phyloP scores from a whole-genome alignment of 441 rosid species.

The Erodium moschatum region DNA sequence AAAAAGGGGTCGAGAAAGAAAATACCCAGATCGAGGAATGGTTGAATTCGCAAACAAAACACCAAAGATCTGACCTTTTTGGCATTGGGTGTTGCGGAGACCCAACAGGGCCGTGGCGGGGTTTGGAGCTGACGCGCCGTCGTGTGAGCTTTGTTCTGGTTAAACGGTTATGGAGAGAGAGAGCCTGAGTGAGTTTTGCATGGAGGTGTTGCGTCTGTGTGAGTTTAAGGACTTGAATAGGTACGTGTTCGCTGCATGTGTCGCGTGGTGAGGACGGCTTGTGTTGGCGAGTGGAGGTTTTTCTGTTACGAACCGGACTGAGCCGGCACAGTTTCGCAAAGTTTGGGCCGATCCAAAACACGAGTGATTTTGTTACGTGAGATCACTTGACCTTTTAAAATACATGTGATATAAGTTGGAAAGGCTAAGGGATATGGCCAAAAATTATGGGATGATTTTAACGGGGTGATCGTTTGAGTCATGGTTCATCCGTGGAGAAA shows the following conservation, averaged over 20 bases:
- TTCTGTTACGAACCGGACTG: background rate
- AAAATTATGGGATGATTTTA: no score
- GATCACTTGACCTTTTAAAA: no score
- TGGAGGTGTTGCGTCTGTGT: background rate
- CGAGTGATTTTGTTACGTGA: no score
- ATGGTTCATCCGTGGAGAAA: no score
- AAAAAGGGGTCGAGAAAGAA: background rate
- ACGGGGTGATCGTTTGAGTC: no score
- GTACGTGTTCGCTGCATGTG: background rate
- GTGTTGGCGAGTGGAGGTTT: background rate
- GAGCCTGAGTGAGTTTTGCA: background rate
- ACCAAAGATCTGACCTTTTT: constrained; percentile 5
- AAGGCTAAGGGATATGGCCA: no score
- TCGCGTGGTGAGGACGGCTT: background rate
- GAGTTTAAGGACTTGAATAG: no score
- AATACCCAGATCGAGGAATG: background rate
- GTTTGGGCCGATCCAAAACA: no score
- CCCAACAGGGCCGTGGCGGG: background rate
- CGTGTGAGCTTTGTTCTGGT: background rate
- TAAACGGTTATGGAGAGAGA: background rate
- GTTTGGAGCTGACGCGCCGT: constrained; percentile 5
- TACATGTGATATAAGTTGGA: no score
- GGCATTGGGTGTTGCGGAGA: background rate
- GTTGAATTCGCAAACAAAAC: background rate
- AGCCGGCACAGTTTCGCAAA: no score